Conservation (phyloP, 1,139 yeast genomes). For the Geotrichum klebahnii region DNA sequence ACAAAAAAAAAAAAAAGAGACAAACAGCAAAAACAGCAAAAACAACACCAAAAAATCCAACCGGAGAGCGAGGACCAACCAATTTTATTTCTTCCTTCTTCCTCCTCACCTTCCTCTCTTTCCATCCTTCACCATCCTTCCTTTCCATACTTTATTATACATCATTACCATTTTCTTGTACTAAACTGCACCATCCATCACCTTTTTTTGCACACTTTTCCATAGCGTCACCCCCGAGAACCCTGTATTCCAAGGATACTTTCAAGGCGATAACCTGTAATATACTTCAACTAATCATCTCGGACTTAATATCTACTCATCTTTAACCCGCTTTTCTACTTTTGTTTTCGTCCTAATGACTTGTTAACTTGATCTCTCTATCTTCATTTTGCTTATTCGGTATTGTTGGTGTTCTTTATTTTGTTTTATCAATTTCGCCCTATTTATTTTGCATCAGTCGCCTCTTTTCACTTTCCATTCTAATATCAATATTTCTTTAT, state of each 20-base stretch:
- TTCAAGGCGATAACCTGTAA: neutral
- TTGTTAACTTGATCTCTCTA: neutral
- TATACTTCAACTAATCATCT: neutral
- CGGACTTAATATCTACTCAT: neutral
- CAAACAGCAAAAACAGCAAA: neutral
- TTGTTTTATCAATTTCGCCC: neutral
- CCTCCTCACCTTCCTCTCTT: slow-evolving; percentile 2
- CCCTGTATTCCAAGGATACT: neutral
- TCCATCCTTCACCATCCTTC: neutral
- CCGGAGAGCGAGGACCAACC: slow-evolving; percentile 2
- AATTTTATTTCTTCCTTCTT: neutral
- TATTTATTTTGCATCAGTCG: slow-evolving; percentile 4
- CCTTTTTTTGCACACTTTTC: neutral
- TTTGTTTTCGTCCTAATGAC: neutral
- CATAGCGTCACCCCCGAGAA: neutral
- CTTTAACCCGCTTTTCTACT: neutral
- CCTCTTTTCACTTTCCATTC: neutral
- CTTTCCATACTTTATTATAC: neutral
- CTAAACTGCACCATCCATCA: neutral
- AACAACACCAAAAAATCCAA: neutral
- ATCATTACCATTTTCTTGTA: neutral
- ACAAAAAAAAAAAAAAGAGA: slow-evolving; percentile 2
- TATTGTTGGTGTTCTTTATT: neutral
- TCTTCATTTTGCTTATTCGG: neutral
- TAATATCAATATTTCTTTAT: slow-evolving; percentile 4